Percentiles rank a stretch among this genome's conserved stretches.
These are phyloP conservation scores for Multifurca ochricompacta DNA, from an alignment of 768 basidiomycete genomes.

Conservation along the genomic window DNA sequence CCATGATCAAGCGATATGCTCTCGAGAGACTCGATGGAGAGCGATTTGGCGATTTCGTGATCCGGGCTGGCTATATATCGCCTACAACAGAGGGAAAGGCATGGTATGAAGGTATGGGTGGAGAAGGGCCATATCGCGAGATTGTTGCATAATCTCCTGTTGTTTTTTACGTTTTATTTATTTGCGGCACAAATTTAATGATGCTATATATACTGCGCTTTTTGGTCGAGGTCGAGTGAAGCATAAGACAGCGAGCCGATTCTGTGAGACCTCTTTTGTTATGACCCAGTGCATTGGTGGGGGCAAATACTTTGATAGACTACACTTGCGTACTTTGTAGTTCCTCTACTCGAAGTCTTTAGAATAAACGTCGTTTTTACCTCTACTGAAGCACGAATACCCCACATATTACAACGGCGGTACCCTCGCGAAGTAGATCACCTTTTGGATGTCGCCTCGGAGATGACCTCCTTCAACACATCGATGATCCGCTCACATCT, in stretches of 20 bases:
- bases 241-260: too few relatives aligned
- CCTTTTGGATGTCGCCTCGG: conserved; percentile 28
- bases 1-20: conserved; percentile 94
- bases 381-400: not conserved
- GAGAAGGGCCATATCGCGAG: conserved; percentile 54
- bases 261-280: too few relatives aligned
- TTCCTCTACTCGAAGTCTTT: not conserved
- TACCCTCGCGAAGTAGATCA: not conserved
- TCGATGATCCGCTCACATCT: conserved; percentile 70
- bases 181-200: not conserved
- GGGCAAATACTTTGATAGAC: not conserved
- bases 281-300: too few relatives aligned
- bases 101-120: conserved; percentile 84
- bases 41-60: conserved; percentile 91
- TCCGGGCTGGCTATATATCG: conserved; percentile 85
- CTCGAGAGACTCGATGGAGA: conserved; percentile 82
- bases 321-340: not conserved
- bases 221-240: too few relatives aligned
- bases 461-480: conserved; percentile 52
- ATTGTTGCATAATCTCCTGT: conserved; percentile 18
- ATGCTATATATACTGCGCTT: not conserved
- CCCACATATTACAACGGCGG: not conserved
- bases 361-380: not conserved
- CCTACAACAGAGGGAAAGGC: conserved; percentile 74
- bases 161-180: not conserved